Evolutionary conservation across 768 basidiomycete genomes (phyloP).

Genomic region (Naganishia friedmannii): DNA sequence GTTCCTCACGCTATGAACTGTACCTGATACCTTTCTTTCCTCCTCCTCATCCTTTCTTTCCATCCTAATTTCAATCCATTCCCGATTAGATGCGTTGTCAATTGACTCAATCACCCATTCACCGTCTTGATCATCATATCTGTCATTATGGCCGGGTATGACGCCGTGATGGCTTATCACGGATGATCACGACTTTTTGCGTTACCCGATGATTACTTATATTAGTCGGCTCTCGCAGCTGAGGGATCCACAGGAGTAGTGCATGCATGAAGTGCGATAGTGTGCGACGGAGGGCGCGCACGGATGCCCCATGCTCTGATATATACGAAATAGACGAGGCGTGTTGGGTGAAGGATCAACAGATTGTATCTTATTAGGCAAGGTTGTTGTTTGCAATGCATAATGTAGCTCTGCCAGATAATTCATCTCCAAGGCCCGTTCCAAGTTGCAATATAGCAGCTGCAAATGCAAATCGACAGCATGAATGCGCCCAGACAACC

Average conservation of each 20-base stretch:
- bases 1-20: too few species aligned
- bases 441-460: too few species aligned
- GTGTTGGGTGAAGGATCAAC: too few species aligned
- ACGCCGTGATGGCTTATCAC: not conserved
- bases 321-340: too few species aligned
- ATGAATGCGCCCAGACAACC: too few species aligned
- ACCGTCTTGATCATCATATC: not conserved
- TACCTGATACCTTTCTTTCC: not conserved
- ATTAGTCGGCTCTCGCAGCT: conserved; percentile 5
- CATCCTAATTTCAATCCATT: not conserved
- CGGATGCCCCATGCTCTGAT: too few species aligned
- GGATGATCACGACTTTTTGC: not conserved
- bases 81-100: conserved; percentile 24
- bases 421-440: too few species aligned
- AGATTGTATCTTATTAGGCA: too few species aligned
- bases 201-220: not conserved
- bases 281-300: not conserved
- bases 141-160: conserved; percentile 7
- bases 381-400: too few species aligned
- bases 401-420: too few species aligned
- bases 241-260: conserved; percentile 1
- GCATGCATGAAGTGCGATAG: not conserved
- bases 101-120: conserved; percentile 20
- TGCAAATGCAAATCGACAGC: too few species aligned
- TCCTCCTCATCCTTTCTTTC: not conserved